Evolutionary conservation across 495 filamentous ascomycete species (phyloP), one percentile per base, ranked within the genome.

Genomic region (Venustampulla echinocandica): DNA sequence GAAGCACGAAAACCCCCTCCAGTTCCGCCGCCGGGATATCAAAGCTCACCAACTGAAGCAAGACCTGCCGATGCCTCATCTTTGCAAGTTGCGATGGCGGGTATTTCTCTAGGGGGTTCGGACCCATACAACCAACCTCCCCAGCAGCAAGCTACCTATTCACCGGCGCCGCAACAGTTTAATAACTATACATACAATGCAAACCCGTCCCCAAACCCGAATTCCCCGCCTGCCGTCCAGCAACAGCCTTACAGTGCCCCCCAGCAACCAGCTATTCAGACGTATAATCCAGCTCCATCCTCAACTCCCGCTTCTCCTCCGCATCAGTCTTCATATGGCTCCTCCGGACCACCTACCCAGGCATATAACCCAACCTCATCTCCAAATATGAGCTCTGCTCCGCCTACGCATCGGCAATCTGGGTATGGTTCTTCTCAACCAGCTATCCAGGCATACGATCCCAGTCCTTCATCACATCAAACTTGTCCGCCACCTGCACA

Each of bases 1-100:
- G 24, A 1, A 18, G n/a, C 15, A 44, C 17, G 22, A 30, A 30
- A 14, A 4, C 36, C 49, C 9, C 42, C 48, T 14, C 10, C 48
- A 22, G 41, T 20, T 5, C 41, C 41, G 3, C 42, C 48, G 10
- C 48, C 48, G 13, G 44, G 33, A 47, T 41, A 25, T 37, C 34
- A 37, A 37, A 37, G 17, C 17, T 10, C 10, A 10, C 9, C 34
- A 10, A 37, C 9, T 30, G 27, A 30, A 30, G n/a, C 7, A 7
- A 30, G n/a, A 30, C n/a, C n/a, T 13, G 27, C 27, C 27, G 15
- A 37, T 18, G 34, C 9, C 17, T 7, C 34, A 11, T 37, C 34
- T 37, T 15, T 37, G 6, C 15, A 9, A 17, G 17, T 15, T 10
- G 34, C 34, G 15, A 37, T 37, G 34, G 34, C 34, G 5, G 17